phyloP scores from a whole-genome alignment of 495 filamentous ascomycete species.

The Penicillium paxilli region DNA sequence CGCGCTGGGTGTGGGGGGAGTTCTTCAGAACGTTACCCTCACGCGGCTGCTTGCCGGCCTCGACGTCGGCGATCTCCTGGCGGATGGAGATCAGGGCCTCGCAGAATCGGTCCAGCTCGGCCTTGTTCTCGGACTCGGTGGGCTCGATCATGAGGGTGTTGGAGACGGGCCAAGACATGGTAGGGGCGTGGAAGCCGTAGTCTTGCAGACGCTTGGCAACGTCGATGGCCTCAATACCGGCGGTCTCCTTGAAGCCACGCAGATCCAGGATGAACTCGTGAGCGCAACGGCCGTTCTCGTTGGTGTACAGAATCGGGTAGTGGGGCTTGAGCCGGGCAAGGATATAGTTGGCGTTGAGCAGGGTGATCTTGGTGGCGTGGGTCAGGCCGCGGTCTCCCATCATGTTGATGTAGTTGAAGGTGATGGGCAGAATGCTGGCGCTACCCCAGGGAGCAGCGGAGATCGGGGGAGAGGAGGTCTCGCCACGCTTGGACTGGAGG shows the following conservation, averaged over 20 bases:
- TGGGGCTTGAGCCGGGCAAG: conserved; percentile 85
- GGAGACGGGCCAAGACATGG: conserved; percentile 96
- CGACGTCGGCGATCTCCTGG: conserved; percentile 79
- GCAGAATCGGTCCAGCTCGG: conserved; percentile 93
- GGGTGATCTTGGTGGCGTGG: conserved; percentile 90
- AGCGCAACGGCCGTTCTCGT: conserved; percentile 81
- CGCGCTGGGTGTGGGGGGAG: conserved; percentile 83
- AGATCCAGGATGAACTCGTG: conserved; percentile 98
- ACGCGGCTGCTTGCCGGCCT: conserved; percentile 73
- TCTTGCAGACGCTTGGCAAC: conserved; percentile 97
- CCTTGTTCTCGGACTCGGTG: conserved; percentile 91
- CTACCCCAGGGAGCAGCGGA: conserved; percentile 88
- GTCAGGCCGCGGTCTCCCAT: conserved; percentile 91
- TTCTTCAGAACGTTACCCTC: conserved; percentile 92
- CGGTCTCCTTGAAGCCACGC: conserved; percentile 79
- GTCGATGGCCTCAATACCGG: conserved; percentile 91
- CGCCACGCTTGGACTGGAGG: conserved; percentile 62
- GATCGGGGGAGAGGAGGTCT: conserved; percentile 62
- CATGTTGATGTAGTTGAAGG: conserved; percentile 96
- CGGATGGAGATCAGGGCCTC: conserved; percentile 90
- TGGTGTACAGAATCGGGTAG: conserved; percentile 92
- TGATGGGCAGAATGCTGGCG: conserved; percentile 93
- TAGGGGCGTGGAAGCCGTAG: conserved; percentile 97
- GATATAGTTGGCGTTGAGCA: conserved; percentile 98
- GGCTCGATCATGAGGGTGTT: conserved; percentile 99